Base-by-base conservation (phyloP, 495 filamentous ascomycete species). In the Mycothermus thermophilus region DNA sequence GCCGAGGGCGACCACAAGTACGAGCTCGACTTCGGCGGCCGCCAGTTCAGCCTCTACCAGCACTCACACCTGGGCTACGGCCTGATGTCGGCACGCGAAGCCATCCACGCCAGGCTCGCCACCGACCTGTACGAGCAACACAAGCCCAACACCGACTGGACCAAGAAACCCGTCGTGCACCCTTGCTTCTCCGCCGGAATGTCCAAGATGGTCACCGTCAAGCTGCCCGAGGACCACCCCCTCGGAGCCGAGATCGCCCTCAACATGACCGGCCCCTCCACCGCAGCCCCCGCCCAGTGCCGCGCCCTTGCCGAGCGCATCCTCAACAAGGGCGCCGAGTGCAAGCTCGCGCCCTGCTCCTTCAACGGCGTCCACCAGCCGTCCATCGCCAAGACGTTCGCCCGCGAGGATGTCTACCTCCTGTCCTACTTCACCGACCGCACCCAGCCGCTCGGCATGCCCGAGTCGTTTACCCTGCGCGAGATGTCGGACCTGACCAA, bases 371-470 rank as follows among this genome's bases (percentile, higher is more conserved):
- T 96, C 19, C 83, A 96, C 57, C 90, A 97, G 54, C 90, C 90
- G 1, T 79, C 80, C 24, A 72, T 97, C 25, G 80, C 72, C 40
- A 90, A 93, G 69, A 97, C 90, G 1, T 96, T 97, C 49, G 66
- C 85, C 12, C 67, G 69, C 36, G 90, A 95, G 54, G 92, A 95
- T 51, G 74, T 95, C 15, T 97, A 86, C 64, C 83, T 93, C 42
- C 87, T 97, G 60, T 92, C 83, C 24, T 97, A 88, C 65, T 97
- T 97, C 64, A 93, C 76, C 62, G 90, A 97, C 65, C 87, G 90
- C 50, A 86, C 83, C 20, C 66, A 77, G 42, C 80, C 82, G 28
- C 69, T 97, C 23, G 90, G 90, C 43, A 94, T 97, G 84, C 90
- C 92, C 2, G 83, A 93, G 41, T 81, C 78, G 6, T 97, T 94